Evolutionary conservation across 768 basidiomycete genomes (phyloP), one percentile per base, ranked within the genome.

Genomic region (Boletus reticulatus): DNA sequence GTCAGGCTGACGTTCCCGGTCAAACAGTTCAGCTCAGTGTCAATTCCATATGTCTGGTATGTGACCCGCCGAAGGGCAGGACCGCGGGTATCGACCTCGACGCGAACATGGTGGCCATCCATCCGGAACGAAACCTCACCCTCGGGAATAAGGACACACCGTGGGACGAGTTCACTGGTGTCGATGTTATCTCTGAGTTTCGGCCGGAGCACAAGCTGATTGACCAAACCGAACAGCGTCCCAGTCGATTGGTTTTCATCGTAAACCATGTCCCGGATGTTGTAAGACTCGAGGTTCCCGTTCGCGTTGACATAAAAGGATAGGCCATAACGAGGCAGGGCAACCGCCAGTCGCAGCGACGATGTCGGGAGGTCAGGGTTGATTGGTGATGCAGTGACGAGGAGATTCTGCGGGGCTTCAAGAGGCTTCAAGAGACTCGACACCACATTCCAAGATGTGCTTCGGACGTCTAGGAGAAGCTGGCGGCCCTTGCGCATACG

Each of bases 221-320:
- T 75, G 27, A 47, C 36, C 37, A 83, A 59, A n/a, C 81, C 82
- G 38, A 79, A 71, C 64, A 83, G 62, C 1, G 77, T 75, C 3
- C 78, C 78, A 2, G 64, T 66, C 1, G 72, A 77, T 54, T 81
- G 81, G 34, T 66, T 48, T 1, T 48, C 4, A 48, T 80, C 77
- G 16, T 82, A 66, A 16, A 76, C 62, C 71, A 78, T 79, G 20
- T 64, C 70, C 12, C 73, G 73, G 38, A 79, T 67, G 38, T 78
- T 78, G 14, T 58, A 66, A 36, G 75, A 80, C 50, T 78, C 73
- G 31, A 82, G 61, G 24, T 68, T 61, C 20, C 64, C 61, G 3
- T 62, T 62, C 1, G 64, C 46, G 31, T 73, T 67, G 7, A 78
- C 37, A 43, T 72, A 72, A 49, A 82, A 82, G 1, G 71, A 67